A percentile compares a stretch with the other conserved stretches of the same genome.
phyloP scores from a whole-genome alignment of 2,329 filamentous ascomycete genomes.

The Fusarium papillatum region DNA sequence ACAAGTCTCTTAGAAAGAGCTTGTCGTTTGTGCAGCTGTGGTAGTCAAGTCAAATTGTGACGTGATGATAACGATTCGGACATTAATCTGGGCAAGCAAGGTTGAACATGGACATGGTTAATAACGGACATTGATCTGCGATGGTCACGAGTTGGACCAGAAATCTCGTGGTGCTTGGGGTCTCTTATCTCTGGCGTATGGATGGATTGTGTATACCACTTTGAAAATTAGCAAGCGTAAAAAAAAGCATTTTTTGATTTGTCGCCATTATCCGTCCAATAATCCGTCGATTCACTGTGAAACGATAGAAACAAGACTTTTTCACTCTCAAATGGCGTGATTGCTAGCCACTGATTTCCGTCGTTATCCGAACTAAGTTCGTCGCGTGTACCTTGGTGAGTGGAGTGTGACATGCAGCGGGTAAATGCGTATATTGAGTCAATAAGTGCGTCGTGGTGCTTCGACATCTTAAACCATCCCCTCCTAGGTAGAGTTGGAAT shows the following conservation, averaged over 20 bases:
- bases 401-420: not conserved
- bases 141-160: not conserved
- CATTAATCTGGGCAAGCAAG: conserved; percentile 19
- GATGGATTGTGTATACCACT: conserved; percentile 6
- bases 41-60: conserved; percentile 13
- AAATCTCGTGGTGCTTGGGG: not conserved
- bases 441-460: not conserved
- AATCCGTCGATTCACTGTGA: not conserved
- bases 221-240: conserved; percentile 18
- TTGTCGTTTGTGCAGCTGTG: conserved; percentile 40
- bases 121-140: not conserved
- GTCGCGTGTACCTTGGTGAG: not conserved
- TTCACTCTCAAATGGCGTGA: not conserved
- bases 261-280: conserved; percentile 1
- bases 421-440: not conserved
- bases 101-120: not conserved
- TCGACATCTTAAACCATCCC: not conserved
- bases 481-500: conserved; percentile 47
- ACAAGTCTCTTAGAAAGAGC: conserved; percentile 40
- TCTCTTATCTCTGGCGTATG: conserved; percentile 2
- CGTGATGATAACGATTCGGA: conserved; percentile 10
- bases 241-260: conserved; percentile 12
- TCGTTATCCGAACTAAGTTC: not conserved
- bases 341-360: conserved; percentile 1
- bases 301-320: not conserved